Conservation (phyloP, 495 filamentous ascomycete genomes). For the Aspergillus homomorphus region DNA sequence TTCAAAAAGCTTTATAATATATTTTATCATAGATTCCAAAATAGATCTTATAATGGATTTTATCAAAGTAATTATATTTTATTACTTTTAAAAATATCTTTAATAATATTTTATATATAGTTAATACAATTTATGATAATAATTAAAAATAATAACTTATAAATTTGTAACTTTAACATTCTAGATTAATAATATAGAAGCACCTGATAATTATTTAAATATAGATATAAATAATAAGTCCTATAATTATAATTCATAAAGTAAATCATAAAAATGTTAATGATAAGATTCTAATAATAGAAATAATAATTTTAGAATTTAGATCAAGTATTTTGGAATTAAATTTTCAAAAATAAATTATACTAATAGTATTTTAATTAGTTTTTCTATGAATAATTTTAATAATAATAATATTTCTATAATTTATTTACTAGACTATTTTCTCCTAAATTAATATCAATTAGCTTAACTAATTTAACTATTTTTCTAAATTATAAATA, state of each 20-base stretch:
- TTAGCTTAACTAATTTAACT: background rate
- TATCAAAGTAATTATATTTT: background rate
- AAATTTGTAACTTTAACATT: background rate
- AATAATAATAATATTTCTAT: constrained; percentile 6
- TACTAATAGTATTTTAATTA: background rate
- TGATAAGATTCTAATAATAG: background rate
- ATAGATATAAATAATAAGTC: background rate
- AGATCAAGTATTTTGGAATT: background rate
- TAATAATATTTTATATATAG: too few species aligned
- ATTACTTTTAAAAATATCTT: background rate
- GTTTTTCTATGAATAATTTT: background rate
- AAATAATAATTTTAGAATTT: background rate
- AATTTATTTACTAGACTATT: background rate
- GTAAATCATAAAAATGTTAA: background rate
- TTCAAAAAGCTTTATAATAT: background rate
- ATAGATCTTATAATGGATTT: background rate
- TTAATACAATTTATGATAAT: too few species aligned
- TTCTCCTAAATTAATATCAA: background rate
- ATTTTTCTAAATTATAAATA: background rate
- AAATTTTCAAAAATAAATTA: background rate
- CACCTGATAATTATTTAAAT: background rate
- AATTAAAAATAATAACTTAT: background rate
- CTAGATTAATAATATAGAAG: background rate
- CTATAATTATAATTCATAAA: background rate
- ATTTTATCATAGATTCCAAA: too few species aligned